Base-by-base conservation (phyloP, 768 basidiomycete genomes). In the Lanmaoa pseudosensibilis region DNA sequence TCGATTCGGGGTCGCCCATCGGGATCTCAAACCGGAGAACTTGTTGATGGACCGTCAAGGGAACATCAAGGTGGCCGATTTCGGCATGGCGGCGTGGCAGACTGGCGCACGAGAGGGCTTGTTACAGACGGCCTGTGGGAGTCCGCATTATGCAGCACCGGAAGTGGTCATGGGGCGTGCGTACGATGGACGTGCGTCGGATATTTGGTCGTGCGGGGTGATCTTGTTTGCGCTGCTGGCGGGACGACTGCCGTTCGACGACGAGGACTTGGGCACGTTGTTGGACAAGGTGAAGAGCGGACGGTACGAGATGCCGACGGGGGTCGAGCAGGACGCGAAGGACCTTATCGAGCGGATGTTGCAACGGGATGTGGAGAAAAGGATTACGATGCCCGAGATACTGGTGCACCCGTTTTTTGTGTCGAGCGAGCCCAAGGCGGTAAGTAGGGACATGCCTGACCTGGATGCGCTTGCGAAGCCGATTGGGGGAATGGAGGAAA, bases 41-140 rank as follows among this genome's bases (percentile, higher is more conserved):
- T 78, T 98, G 32, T 79, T 98, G 50, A 83, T 96, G 47, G 91
- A 93, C 75, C 77, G 81, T 38, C 76, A 91, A 65, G 83, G 81
- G 60, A 94, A 93, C 63, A 87, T 98, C 82, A 98, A 96, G 69
- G 86, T 98, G 34, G 94, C 92, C 2, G 95, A 98, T 74, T 95
- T 97, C 69, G 94, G 95, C n/a, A 94, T 97, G 91, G 94, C 94
- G 4, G 90, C 90, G 34, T 94, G 91, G 88, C 90, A 94, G 72
- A 79, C 75, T 25, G 82, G 83, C 57, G 78, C 80, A 48, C 78
- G 74, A 13, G 77, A 80, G 39, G 74, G 78, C 16, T 69, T 86
- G 69, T 79, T 97, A 48, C 81, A 82, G 64, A 97, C 94, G 0
- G 88, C 90, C 23, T 97, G 95, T 62, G 95, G 95, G 32, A 93